Evolutionary conservation across 164 flowering plant species (phyloP).

Genomic region (Platanus orientalis): DNA sequence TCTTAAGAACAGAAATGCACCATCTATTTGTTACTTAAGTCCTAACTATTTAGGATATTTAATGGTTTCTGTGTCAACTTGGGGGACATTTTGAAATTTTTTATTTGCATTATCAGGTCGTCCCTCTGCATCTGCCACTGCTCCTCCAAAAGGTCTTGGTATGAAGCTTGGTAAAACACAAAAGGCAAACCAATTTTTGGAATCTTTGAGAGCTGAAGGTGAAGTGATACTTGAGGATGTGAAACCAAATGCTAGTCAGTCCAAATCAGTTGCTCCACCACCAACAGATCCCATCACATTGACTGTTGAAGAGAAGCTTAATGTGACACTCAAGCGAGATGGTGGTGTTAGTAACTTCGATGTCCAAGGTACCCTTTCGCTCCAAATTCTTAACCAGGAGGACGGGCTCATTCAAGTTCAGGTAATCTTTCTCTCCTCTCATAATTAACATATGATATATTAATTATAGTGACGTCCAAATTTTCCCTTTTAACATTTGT

Average conservation of each 20-base stretch:
- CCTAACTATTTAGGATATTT: no score
- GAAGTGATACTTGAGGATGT: slow-evolving; percentile 92
- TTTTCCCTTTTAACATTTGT: no score
- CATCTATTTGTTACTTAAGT: no score
- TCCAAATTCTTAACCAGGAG: slow-evolving; percentile 87
- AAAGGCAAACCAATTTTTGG: slow-evolving; percentile 84
- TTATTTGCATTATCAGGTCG: slow-evolving; percentile 46
- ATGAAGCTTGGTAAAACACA: slow-evolving; percentile 93
- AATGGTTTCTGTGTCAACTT: no score
- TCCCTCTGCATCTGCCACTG: slow-evolving; percentile 74
- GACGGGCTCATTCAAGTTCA: slow-evolving; percentile 94
- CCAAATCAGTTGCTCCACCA: slow-evolving; percentile 58
- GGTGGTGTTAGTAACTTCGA: slow-evolving; percentile 94
- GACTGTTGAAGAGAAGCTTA: slow-evolving; percentile 83
- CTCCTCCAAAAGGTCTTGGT: slow-evolving; percentile 94
- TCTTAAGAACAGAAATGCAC: no score
- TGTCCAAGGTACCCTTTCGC: slow-evolving; percentile 90
- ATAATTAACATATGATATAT: no score
- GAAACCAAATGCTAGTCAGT: slow-evolving; percentile 51
- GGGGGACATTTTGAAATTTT: no score
- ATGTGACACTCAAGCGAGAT: slow-evolving; percentile 78
- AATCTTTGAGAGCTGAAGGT: slow-evolving; percentile 96
- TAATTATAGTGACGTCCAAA: no score
- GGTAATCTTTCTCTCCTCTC: slow-evolving; percentile 38
- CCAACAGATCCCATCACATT: slow-evolving; percentile 86